Base-by-base conservation (phyloP, 2,329 filamentous ascomycete genomes). In the Chrysoporthe cubensis region DNA sequence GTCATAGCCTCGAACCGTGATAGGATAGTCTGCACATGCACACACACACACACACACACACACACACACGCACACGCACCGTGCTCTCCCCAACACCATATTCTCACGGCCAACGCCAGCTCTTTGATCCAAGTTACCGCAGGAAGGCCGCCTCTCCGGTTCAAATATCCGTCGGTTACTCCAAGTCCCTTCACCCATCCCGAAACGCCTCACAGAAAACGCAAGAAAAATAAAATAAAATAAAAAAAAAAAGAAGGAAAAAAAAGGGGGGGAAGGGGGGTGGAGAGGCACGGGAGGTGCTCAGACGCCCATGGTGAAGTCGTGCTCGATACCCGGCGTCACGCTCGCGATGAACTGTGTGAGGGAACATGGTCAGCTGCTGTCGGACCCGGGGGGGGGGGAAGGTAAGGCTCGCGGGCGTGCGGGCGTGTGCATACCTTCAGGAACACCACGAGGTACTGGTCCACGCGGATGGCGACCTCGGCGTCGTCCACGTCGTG, bases 291-390 rank as follows among this genome's bases (percentile, higher is more conserved):
- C 9, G 9, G 8, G n/a, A 43, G 5, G 11, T 46, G 46, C 56
- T 84, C 84, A 97, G 50, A 97, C 90, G 6, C 93, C 92, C 94
- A 97, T 97, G 0, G 95, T 98, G 78, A 96, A 97, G 78, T 98
- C 95, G 79, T 97, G 93, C 81, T 98, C 95, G 79, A 99, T 98
- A 60, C 94, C 94, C 6, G 96, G 96, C 18, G 95, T 98, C 57
- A 99, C 96, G 74, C 91, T 96, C 44, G 91, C 90, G 83, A 93
- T 92, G 79, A 93, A 93, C 85, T 87, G 65, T 42, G 65, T 4
- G 1, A 42, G 32, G 56, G 14, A 4, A 26, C 9, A 16, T 62
- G 9, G 46, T 80, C 72, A 78, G 77, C 65, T 64, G 48, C 18
- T 8, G 48, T n/a, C 16, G 21, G 21, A 1, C 21, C 3, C 42